A percentile compares a stretch with the other conserved stretches of the same genome.
Evolutionary conservation across 2,329 filamentous ascomycete genomes (phyloP).

Genomic region (Ustilaginoidea virens): DNA sequence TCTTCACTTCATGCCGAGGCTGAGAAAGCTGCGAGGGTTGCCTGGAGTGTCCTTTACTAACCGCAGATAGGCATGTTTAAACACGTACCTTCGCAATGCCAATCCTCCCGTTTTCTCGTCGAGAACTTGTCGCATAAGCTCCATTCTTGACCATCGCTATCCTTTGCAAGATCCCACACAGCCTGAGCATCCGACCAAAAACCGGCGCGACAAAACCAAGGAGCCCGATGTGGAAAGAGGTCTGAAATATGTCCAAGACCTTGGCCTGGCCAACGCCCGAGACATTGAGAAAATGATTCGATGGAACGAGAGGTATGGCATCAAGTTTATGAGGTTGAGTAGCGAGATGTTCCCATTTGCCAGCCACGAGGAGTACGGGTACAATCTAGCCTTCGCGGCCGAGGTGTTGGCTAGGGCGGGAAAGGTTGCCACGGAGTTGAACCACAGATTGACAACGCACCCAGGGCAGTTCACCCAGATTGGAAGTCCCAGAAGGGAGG

Average conservation of each 20-base stretch:
- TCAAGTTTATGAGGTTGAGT: slow-evolving; percentile 82
- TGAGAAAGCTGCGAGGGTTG: slow-evolving; percentile 1
- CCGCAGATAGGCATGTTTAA: slow-evolving; percentile 56
- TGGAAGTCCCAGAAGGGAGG: slow-evolving; percentile 63
- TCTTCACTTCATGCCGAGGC: no score
- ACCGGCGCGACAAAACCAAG: slow-evolving; percentile 62
- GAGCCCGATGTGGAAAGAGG: slow-evolving; percentile 52
- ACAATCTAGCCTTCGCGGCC: slow-evolving; percentile 70
- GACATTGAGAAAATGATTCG: slow-evolving; percentile 75
- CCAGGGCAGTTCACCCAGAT: slow-evolving; percentile 90
- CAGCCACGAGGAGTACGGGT: slow-evolving; percentile 75
- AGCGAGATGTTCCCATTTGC: slow-evolving; percentile 98
- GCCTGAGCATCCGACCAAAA: slow-evolving; percentile 71
- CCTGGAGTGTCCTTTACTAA: slow-evolving; percentile 3
- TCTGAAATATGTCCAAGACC: slow-evolving; percentile 54
- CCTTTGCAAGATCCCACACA: slow-evolving; percentile 60
- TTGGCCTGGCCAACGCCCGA: slow-evolving; percentile 68
- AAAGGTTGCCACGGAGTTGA: slow-evolving; percentile 57
- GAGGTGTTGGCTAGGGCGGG: slow-evolving; percentile 65
- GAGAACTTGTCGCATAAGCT: slow-evolving; percentile 78
- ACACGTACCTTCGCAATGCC: slow-evolving; percentile 73
- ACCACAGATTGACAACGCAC: slow-evolving; percentile 78
- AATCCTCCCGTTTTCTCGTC: slow-evolving; percentile 82
- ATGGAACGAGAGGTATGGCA: slow-evolving; percentile 87
- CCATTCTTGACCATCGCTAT: slow-evolving; percentile 78